Conservation (phyloP, 495 filamentous ascomycete species). For the Halenospora varia region DNA sequence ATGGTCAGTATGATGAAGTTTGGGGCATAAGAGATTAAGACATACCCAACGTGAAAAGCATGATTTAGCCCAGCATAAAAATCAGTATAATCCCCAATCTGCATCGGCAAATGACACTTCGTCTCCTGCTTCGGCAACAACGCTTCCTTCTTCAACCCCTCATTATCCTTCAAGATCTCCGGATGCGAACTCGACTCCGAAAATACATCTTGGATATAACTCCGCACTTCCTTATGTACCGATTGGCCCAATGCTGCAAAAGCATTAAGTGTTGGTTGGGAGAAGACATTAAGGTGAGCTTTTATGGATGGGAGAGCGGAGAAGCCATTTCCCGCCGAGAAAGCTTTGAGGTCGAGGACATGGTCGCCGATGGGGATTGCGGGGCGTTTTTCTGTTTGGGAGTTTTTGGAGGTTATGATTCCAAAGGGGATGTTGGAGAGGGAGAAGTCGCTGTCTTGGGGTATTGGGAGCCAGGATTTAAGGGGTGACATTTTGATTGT, state of each 20-base stretch:
- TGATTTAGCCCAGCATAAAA: conserved; percentile 94
- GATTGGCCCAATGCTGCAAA: conserved; percentile 76
- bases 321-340: conserved; percentile 56
- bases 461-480: conserved; percentile 61
- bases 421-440: conserved; percentile 91
- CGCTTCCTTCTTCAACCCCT: conserved; percentile 40
- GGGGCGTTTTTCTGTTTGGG: conserved; percentile 46
- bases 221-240: conserved; percentile 67
- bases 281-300: conserved; percentile 58
- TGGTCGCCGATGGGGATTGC: conserved; percentile 78
- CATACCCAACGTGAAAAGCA: conserved; percentile 61
- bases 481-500: conserved; percentile 44
- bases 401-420: conserved; percentile 61
- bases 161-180: conserved; percentile 55
- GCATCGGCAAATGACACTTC: conserved; percentile 75
- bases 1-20: neutral
- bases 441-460: conserved; percentile 68
- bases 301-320: conserved; percentile 52
- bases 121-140: conserved; percentile 56
- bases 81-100: conserved; percentile 93
- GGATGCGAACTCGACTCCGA: conserved; percentile 46
- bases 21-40: neutral
- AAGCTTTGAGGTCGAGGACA: conserved; percentile 70
- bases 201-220: conserved; percentile 71
- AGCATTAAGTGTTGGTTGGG: conserved; percentile 67